These are phyloP conservation scores for Schizochytrium sp. DNA, from an alignment of 108 stramenopile species.

Conservation along the genomic window DNA sequence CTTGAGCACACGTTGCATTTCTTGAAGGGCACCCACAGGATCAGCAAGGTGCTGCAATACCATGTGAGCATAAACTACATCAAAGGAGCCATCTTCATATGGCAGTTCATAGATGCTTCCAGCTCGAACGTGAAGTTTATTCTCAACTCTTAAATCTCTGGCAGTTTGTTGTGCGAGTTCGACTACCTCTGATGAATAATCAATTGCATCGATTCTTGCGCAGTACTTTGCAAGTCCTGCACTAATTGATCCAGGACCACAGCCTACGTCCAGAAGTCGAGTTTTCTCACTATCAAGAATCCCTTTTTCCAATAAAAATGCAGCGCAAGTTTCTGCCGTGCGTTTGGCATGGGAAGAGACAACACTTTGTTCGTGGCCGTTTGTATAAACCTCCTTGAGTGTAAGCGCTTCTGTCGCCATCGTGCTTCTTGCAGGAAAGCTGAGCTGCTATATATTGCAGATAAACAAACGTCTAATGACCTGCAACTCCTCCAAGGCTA, in stretches of 20 bases:
- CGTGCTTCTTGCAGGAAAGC: neutral
- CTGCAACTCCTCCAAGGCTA: no score
- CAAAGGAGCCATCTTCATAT: constrained; percentile 45
- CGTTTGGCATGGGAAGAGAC: constrained; percentile 3
- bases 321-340: constrained; percentile 49
- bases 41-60: constrained; percentile 53
- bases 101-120: constrained; percentile 14
- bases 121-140: neutral
- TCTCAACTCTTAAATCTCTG: neutral
- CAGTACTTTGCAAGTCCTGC: constrained; percentile 57
- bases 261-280: constrained; percentile 39
- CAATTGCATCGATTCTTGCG: constrained; percentile 24
- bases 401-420: no score
- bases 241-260: constrained; percentile 43
- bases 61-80: constrained; percentile 42
- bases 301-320: neutral
- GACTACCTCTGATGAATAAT: neutral
- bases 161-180: neutral
- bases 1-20: constrained; percentile 52
- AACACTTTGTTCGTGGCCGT: constrained; percentile 48
- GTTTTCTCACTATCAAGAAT: neutral
- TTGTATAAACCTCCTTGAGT: constrained; percentile 18
- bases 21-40: constrained; percentile 8
- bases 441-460: neutral
- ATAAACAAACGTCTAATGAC: neutral